Evolutionary conservation across 306 rosid species (phyloP), one percentile per base, ranked within the genome.

Genomic region (Begonia fuchsioides): DNA sequence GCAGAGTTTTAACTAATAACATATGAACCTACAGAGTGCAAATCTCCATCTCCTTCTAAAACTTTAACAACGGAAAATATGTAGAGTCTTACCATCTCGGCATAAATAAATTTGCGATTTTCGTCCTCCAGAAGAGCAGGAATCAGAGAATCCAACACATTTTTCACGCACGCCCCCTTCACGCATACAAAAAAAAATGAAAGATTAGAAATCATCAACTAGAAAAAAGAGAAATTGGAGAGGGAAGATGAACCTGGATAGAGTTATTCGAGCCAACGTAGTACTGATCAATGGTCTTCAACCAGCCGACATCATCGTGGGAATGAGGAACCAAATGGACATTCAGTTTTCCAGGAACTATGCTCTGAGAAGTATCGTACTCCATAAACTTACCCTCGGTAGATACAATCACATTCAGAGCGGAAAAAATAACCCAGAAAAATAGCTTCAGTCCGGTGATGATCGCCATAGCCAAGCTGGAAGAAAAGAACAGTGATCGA

Each of bases 261-360:
- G 81, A 60, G 51, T 80, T 80, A 49, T 84, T 80, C 58, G 95
- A 75, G 59, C 95, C 92, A 12, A 84, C 83, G 44, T 84, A 84
- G 77, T 84, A 84, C 67, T 84, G 95, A 2, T 84, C 95, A 47
- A 84, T 0, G 40, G 95, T 84, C 72, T 84, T 84, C 83, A 84
- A 70, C 95, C 95, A 80, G 1, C 95, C 95, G 32, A 84, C 95
- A 58, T 84, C 95, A 6, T 84, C 92, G 14, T 84, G 95, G 46
- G 54, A 8, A 26, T 84, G 95, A 68, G 95, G 54, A 0, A 80
- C 95, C 67, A 84, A 69, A 62, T 84, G 95, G 54, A 84, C 92
- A 38, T 80, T 80, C 40, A 84, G 69, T 65, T 84, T 84, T 38
- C 77, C 83, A 17, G 75, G 69, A 11, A 75, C 81, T 47, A 64